Conservation (phyloP, 768 basidiomycete genomes). For the Collybia sordida region DNA sequence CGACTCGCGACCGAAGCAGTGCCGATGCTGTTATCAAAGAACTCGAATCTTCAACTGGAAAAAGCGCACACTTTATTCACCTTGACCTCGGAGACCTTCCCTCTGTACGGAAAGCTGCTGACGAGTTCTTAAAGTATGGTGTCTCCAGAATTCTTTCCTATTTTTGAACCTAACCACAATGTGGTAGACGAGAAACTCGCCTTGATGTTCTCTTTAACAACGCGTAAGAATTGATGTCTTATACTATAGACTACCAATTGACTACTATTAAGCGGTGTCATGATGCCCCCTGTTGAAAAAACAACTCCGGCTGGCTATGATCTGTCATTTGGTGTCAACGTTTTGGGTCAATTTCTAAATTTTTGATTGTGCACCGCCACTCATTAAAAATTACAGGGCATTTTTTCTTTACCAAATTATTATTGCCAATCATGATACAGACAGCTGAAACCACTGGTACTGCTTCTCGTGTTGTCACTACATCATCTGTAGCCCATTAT, state of each 20-base stretch:
- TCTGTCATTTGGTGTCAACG: conserved; percentile 55
- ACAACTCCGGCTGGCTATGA: conserved; percentile 56
- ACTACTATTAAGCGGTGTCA: conserved; percentile 36
- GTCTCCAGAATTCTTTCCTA: no score
- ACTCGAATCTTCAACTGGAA: conserved; percentile 49
- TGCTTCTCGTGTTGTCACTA: conserved; percentile 39
- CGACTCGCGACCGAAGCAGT: conserved; percentile 37
- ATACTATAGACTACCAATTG: no score
- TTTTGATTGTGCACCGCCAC: conserved; percentile 4
- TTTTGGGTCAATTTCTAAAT: conserved; percentile 34
- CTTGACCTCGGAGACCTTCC: conserved; percentile 42
- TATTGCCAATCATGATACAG: conserved; percentile 39
- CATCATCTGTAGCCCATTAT: conserved; percentile 33
- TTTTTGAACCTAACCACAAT: not conserved
- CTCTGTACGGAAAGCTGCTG: conserved; percentile 37
- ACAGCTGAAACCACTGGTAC: conserved; percentile 31
- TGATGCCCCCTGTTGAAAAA: conserved; percentile 39
- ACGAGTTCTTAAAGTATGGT: conserved; percentile 38
- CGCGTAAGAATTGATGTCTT: no score
- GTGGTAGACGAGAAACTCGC: no score
- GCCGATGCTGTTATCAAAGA: conserved; percentile 39
- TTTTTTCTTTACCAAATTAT: conserved; percentile 43
- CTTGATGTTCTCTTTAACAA: no score
- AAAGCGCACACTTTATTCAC: conserved; percentile 37
- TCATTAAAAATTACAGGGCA: conserved; percentile 32